These are phyloP conservation scores for Blastobotrys proliferans DNA, from an alignment of 1,139 yeast species.

Conservation along the genomic window DNA sequence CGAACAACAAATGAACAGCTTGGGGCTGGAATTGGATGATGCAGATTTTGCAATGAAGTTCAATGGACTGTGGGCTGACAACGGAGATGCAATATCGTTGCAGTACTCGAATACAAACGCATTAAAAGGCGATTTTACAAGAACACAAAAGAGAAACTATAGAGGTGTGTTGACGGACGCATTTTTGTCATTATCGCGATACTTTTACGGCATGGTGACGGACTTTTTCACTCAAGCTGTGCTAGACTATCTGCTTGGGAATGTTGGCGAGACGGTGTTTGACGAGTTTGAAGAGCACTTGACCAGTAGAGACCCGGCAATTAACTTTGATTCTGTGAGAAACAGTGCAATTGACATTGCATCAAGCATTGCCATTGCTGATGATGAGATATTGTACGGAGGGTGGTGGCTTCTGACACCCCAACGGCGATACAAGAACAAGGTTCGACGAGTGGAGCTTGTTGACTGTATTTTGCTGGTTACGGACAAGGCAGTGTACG, in stretches of 20 bases:
- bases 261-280: slow-evolving; percentile 32
- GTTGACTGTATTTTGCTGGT: slow-evolving; percentile 23
- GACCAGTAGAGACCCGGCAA: slow-evolving; percentile 34
- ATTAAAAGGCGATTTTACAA: slow-evolving; percentile 43
- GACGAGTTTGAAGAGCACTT: slow-evolving; percentile 39
- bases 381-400: slow-evolving; percentile 19
- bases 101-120: slow-evolving; percentile 45
- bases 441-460: slow-evolving; percentile 19
- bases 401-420: slow-evolving; percentile 27
- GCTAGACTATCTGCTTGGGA: slow-evolving; percentile 39
- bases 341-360: slow-evolving; percentile 25
- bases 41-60: slow-evolving; percentile 20
- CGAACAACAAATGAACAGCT: slow-evolving; percentile 26
- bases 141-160: slow-evolving; percentile 40
- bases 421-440: slow-evolving; percentile 12
- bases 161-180: slow-evolving; percentile 42
- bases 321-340: slow-evolving; percentile 26
- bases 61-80: slow-evolving; percentile 43
- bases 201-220: slow-evolving; percentile 40
- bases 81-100: slow-evolving; percentile 43
- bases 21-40: slow-evolving; percentile 17
- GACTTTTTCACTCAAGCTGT: slow-evolving; percentile 43
- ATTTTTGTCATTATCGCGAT: slow-evolving; percentile 38
- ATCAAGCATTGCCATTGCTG: slow-evolving; percentile 20
- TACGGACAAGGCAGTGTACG: slow-evolving; percentile 22